A percentile compares a stretch with the other conserved stretches of the same genome.
Conservation (phyloP, 139 green algal species). For the Asterochloris sp. region DNA sequence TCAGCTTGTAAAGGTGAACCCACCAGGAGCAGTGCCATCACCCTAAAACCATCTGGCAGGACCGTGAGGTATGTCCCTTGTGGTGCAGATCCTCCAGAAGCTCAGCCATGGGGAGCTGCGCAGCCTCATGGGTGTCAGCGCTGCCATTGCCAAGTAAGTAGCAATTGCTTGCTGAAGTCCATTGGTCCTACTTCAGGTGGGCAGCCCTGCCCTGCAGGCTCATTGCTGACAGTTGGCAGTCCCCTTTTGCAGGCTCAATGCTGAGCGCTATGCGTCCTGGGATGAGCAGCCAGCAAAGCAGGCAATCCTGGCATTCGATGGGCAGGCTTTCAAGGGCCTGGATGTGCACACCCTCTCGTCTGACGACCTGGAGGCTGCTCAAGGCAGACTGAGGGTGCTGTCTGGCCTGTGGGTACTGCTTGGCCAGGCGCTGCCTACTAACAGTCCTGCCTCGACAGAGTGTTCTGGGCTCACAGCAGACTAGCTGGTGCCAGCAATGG, state of each 20-base stretch:
- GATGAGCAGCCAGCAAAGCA: background rate
- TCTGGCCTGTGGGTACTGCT: slow-evolving; percentile 3
- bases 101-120: background rate
- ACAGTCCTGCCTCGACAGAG: too few species aligned
- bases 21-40: too few species aligned
- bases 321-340: slow-evolving; percentile 28
- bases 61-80: too few species aligned
- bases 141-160: slow-evolving; percentile 5
- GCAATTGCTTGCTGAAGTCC: background rate
- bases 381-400: slow-evolving; percentile 30
- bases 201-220: too few species aligned
- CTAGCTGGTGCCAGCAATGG: too few species aligned
- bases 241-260: slow-evolving; percentile 19
- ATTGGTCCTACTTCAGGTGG: background rate
- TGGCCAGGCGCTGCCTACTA: too few species aligned
- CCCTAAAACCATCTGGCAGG: too few species aligned
- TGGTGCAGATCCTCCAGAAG: background rate
- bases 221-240: background rate
- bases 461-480: too few species aligned
- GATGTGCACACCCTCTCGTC: background rate
- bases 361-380: slow-evolving; percentile 13
- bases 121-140: background rate
- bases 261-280: slow-evolving; percentile 22
- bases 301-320: slow-evolving; percentile 24
- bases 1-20: background rate